Evolutionary conservation across 1,139 yeast species (phyloP), one percentile per base, ranked within the genome.

Genomic region (Kazachstania sp.): DNA sequence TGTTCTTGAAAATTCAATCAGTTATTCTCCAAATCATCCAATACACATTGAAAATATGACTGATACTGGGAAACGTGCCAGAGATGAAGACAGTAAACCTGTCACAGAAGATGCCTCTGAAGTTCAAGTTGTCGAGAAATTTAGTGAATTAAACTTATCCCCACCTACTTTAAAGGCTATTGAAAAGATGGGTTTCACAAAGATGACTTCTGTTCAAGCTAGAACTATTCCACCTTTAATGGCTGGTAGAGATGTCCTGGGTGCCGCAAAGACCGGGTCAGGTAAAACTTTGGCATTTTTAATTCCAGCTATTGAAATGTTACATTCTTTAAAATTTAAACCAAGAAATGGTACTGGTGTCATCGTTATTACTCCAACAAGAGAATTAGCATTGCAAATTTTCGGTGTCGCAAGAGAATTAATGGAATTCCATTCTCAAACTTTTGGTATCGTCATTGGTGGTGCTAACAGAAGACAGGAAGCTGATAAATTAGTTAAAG

Each of bases 391-490:
- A 1, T 74, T 94, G 54, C 99, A 92, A 67, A 94, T 92, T 53
- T 92, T 88, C 66, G 97, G 97, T 48, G 98, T 92, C 51, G 97
- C 95, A 35, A 75, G 95, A 58, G 97, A 90, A 67, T 73, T 92
- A 57, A 81, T 90, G 95, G 86, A 79, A 47, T 66, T 67, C 51
- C 97, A 90, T 67, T 78, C 92, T 4, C 98, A 92, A 68, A 92
- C 98, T 5, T 79, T 87, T 57, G 98, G 97, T 45, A 86, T 92
- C 57, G 97, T 90, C 28, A 94, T 94, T 64, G 99, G 99, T 41
- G 99, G 99, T 54, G 97, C 96, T 49, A 92, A 94, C 70, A 81
- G 97, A 67, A 82, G 97, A 67, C 95, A 87, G 57, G 98, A 92
- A 69, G 97, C 96, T 31, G 97, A 90, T 54, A 92, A 92, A 69